Conservation (phyloP, 179 eudicot species). For the Patellifolia procumbens region DNA sequence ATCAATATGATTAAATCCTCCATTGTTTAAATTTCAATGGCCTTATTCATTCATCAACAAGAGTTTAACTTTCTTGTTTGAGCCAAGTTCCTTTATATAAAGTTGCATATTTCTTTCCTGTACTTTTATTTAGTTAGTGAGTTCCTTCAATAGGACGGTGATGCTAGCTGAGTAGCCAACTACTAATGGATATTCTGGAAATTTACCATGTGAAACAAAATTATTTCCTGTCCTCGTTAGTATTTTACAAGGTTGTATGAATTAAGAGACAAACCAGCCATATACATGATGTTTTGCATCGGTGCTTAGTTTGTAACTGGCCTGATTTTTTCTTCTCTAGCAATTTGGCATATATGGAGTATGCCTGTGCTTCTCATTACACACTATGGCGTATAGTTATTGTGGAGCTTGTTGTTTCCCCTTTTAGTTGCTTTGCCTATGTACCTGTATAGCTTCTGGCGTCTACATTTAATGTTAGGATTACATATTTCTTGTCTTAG, state of each 20-base stretch:
- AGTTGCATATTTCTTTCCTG: not conserved
- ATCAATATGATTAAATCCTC: not conserved
- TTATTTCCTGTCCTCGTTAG: not conserved
- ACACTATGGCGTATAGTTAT: not conserved
- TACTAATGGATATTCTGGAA: not conserved
- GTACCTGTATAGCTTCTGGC: not conserved
- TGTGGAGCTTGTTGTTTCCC: not conserved
- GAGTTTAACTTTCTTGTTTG: not conserved
- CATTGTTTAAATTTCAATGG: not conserved
- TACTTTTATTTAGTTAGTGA: not conserved
- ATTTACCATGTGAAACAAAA: not conserved
- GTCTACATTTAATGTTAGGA: not conserved
- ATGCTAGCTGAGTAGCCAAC: not conserved
- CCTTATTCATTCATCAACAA: not conserved
- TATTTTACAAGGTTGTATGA: not conserved
- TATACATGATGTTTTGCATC: not conserved
- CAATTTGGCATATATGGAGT: not conserved
- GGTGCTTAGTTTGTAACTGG: not conserved
- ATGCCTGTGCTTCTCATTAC: not conserved
- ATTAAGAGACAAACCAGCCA: not conserved
- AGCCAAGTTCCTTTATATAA: not conserved
- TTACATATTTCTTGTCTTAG: not conserved
- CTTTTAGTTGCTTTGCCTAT: not conserved
- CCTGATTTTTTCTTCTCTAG: not conserved
- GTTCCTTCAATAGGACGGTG: not conserved